phyloP scores from a whole-genome alignment of 2,329 filamentous ascomycete genomes.

The Scedosporium dehoogii region DNA sequence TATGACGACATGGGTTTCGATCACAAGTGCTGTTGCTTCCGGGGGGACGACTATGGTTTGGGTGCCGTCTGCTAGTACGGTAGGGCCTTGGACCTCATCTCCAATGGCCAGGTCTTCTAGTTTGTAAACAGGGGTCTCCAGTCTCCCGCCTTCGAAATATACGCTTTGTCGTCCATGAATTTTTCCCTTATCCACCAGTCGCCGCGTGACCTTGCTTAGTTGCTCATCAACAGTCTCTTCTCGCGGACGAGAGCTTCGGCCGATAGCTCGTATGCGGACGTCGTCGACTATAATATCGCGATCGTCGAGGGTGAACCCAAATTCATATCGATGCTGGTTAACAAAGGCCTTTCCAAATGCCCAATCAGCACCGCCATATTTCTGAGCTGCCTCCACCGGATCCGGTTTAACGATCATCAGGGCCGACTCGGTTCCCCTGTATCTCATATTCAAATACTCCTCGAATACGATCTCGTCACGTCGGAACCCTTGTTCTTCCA shows the following conservation, averaged over 20 bases:
- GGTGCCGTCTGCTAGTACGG: conserved; percentile 76
- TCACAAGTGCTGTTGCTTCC: conserved; percentile 62
- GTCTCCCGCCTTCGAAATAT: conserved; percentile 75
- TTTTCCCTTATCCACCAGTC: conserved; percentile 46
- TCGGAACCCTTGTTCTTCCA: conserved; percentile 71
- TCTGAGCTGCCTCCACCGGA: conserved; percentile 40
- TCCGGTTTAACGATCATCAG: conserved; percentile 77
- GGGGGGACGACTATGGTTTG: conserved; percentile 91
- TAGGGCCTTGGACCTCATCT: conserved; percentile 66
- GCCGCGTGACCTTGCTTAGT: conserved; percentile 55
- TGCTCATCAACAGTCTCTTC: conserved; percentile 81
- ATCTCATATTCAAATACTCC: conserved; percentile 90
- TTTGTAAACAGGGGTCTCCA: conserved; percentile 74
- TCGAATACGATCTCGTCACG: conserved; percentile 71
- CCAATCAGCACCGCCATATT: conserved; percentile 58
- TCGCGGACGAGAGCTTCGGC: conserved; percentile 71
- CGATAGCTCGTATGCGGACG: conserved; percentile 78
- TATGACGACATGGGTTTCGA: conserved; percentile 82
- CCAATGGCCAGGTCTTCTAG: conserved; percentile 65
- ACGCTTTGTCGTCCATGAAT: conserved; percentile 58
- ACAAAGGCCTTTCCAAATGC: conserved; percentile 79
- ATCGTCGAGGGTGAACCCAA: conserved; percentile 78
- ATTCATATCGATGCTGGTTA: conserved; percentile 82
- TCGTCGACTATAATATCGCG: conserved; percentile 86
- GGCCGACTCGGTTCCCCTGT: conserved; percentile 81